Percentiles rank a stretch among this genome's conserved stretches.
Evolutionary conservation across 768 basidiomycete species (phyloP).

Genomic region (Piloderma croceum): DNA sequence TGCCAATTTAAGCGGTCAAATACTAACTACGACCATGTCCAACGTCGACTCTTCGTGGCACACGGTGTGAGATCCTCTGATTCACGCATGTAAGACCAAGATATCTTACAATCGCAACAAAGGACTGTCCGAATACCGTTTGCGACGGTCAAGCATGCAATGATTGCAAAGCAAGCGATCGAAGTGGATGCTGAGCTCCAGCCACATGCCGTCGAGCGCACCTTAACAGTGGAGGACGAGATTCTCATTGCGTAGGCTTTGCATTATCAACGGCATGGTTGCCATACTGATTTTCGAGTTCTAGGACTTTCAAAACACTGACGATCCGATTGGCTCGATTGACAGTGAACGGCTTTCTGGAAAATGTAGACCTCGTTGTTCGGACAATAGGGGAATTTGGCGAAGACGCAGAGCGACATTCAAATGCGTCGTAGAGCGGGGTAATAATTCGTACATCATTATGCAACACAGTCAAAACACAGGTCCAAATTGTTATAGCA

Average conservation of each 20-base stretch:
- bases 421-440: slow-evolving; percentile 6
- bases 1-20: too few species aligned
- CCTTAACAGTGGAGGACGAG: slow-evolving; percentile 59
- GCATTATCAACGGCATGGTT: not conserved
- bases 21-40: slow-evolving; percentile 19
- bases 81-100: not conserved
- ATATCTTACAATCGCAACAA: slow-evolving; percentile 9
- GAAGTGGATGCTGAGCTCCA: slow-evolving; percentile 86
- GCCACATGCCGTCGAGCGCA: slow-evolving; percentile 70
- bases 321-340: slow-evolving; percentile 84
- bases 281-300: slow-evolving; percentile 6
- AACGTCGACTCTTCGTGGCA: slow-evolving; percentile 38
- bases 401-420: slow-evolving; percentile 48
- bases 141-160: slow-evolving; percentile 63
- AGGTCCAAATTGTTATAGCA: not conserved
- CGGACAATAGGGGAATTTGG: slow-evolving; percentile 80
- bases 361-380: slow-evolving; percentile 81
- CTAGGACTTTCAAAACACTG: slow-evolving; percentile 66
- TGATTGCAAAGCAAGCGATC: slow-evolving; percentile 76
- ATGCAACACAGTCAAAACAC: too few species aligned
- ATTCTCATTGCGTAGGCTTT: slow-evolving; percentile 68
- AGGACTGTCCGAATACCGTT: slow-evolving; percentile 79
- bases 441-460: not conserved
- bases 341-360: slow-evolving; percentile 79
- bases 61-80: slow-evolving; percentile 39